Conservation (phyloP, 345 rosid species). For the Fremontodendron californicum region DNA sequence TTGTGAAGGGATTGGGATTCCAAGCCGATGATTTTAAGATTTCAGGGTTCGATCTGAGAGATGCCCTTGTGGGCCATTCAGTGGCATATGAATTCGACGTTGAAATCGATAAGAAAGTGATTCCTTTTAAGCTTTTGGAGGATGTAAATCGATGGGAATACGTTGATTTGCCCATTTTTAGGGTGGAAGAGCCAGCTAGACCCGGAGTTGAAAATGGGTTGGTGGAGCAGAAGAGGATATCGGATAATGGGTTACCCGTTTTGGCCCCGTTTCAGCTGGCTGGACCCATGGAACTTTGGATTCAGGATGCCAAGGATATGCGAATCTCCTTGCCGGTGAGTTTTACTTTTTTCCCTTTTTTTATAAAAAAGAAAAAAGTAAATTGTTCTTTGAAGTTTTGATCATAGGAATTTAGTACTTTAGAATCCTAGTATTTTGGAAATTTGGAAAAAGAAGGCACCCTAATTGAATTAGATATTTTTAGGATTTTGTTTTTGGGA, state of each 20-base stretch:
- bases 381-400: not conserved
- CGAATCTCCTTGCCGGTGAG: constrained; percentile 75
- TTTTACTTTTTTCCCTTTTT: not conserved
- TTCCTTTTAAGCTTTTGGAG: constrained; percentile 83
- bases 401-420: not conserved
- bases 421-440: not conserved
- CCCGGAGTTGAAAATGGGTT: constrained; percentile 37
- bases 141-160: constrained; percentile 90
- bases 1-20: constrained; percentile 79
- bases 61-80: constrained; percentile 80
- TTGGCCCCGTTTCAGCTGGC: constrained; percentile 91
- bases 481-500: not conserved
- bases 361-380: not conserved
- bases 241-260: constrained; percentile 49
- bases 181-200: constrained; percentile 33
- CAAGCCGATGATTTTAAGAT: constrained; percentile 68
- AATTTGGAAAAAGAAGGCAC: not conserved
- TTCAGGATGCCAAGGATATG: constrained; percentile 83
- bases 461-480: not conserved
- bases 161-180: constrained; percentile 80
- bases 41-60: constrained; percentile 74
- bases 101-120: constrained; percentile 58
- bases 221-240: constrained; percentile 24
- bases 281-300: constrained; percentile 97
- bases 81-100: constrained; percentile 80